Evolutionary conservation across 2,329 filamentous ascomycete species (phyloP).

Genomic region (Curvularia sp.): DNA sequence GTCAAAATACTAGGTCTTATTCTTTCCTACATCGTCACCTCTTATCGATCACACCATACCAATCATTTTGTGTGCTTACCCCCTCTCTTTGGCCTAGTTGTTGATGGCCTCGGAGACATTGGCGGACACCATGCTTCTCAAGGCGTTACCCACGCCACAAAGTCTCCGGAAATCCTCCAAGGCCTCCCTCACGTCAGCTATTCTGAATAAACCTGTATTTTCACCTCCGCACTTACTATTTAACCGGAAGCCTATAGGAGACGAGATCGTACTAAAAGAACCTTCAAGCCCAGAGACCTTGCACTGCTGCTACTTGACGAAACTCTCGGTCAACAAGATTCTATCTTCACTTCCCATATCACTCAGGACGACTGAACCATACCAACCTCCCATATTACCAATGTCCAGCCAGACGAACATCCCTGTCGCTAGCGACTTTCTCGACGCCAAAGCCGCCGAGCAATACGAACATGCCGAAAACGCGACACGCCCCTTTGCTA

Average conservation of each 20-base stretch:
- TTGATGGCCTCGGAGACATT: background rate
- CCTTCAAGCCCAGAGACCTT: background rate
- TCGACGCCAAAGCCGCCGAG: background rate
- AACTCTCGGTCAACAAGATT: background rate
- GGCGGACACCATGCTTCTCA: background rate
- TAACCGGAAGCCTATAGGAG: background rate
- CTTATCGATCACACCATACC: background rate
- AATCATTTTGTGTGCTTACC: background rate
- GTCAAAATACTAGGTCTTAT: background rate
- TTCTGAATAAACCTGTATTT: background rate
- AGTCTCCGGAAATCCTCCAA: background rate
- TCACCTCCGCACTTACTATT: background rate
- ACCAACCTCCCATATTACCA: background rate
- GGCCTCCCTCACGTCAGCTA: background rate
- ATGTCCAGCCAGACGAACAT: background rate
- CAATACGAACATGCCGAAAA: background rate
- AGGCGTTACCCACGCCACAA: background rate
- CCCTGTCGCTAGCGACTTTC: background rate
- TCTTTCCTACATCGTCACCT: background rate
- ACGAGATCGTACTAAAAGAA: background rate
- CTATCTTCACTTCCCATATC: background rate
- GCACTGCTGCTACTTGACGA: background rate
- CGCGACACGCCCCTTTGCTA: background rate
- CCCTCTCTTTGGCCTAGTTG: background rate
- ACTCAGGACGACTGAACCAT: background rate